A percentile compares a stretch with the other conserved stretches of the same genome.
phyloP scores from a whole-genome alignment of 2,329 filamentous ascomycete genomes.

The Calonectria henricotiae region DNA sequence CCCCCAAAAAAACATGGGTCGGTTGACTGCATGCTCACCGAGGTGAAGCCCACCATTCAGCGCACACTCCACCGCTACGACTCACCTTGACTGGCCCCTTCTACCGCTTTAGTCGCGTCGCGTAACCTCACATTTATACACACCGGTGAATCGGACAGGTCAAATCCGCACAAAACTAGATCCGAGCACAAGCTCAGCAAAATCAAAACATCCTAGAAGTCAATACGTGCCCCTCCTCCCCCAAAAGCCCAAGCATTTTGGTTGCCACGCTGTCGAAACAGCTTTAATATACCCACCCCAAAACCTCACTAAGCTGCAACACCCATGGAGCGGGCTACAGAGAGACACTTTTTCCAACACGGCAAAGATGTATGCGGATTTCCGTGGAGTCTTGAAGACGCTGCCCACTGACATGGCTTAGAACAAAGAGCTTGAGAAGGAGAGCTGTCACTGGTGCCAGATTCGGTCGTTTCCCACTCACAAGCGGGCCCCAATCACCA shows the following conservation, averaged over 20 bases:
- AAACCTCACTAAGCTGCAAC: background rate
- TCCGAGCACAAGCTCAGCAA: background rate
- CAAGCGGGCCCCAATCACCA: slow-evolving; percentile 68
- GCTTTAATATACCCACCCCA: background rate
- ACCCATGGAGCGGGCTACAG: slow-evolving; percentile 65
- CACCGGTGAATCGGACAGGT: too few species aligned
- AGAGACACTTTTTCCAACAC: slow-evolving; percentile 69
- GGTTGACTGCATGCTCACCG: background rate
- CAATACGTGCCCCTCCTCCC: too few species aligned
- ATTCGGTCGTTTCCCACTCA: slow-evolving; percentile 70
- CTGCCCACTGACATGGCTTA: slow-evolving; percentile 41
- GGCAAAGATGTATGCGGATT: slow-evolving; percentile 55
- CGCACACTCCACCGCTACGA: background rate
- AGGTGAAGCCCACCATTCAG: background rate
- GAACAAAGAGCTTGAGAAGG: slow-evolving; percentile 60
- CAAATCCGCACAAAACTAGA: background rate
- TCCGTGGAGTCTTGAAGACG: background rate
- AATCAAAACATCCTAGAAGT: background rate
- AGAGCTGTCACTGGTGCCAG: slow-evolving; percentile 75
- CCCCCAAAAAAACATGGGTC: background rate
- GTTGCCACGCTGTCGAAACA: background rate
- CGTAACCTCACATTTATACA: background rate
- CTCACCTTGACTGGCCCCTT: background rate
- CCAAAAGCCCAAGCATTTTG: background rate
- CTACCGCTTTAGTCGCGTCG: background rate